Conservation (phyloP, 2,329 filamentous ascomycete genomes). For the Colletotrichum cuscutae region DNA sequence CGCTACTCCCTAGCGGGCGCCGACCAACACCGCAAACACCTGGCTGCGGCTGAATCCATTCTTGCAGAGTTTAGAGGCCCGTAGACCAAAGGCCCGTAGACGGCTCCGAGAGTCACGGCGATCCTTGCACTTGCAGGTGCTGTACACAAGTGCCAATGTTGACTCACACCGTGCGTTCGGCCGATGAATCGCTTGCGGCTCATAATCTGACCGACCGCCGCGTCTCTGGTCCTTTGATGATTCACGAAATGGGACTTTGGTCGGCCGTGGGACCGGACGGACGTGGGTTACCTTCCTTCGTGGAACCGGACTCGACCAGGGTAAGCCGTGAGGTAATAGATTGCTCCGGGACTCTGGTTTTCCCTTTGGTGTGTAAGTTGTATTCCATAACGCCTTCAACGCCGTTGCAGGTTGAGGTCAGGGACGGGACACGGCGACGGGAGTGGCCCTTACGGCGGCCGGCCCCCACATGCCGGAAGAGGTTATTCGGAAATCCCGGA, state of each 20-base stretch:
- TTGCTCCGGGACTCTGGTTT: background rate
- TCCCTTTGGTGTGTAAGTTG: background rate
- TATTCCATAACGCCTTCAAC: background rate
- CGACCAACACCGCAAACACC: conserved; percentile 5
- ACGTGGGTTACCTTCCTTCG: background rate
- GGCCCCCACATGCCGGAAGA: background rate
- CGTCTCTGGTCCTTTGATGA: background rate
- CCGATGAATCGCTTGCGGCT: conserved; percentile 4
- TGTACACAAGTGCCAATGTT: background rate
- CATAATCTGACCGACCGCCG: background rate
- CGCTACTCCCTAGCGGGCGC: background rate
- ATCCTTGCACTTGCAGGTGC: background rate
- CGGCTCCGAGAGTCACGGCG: background rate
- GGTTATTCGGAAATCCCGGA: background rate
- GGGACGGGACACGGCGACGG: background rate
- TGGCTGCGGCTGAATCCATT: background rate
- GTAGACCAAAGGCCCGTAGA: background rate
- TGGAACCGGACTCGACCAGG: conserved; percentile 1
- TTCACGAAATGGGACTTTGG: background rate
- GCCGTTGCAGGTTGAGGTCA: background rate
- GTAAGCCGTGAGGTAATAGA: background rate
- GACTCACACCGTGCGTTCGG: background rate
- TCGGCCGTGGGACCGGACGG: background rate
- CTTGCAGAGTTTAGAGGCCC: too few relatives aligned
- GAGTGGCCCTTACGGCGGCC: background rate